Evolutionary conservation across 768 basidiomycete genomes (phyloP), one percentile per base, ranked within the genome.

Genomic region (Phlebiopsis flavidoalba): DNA sequence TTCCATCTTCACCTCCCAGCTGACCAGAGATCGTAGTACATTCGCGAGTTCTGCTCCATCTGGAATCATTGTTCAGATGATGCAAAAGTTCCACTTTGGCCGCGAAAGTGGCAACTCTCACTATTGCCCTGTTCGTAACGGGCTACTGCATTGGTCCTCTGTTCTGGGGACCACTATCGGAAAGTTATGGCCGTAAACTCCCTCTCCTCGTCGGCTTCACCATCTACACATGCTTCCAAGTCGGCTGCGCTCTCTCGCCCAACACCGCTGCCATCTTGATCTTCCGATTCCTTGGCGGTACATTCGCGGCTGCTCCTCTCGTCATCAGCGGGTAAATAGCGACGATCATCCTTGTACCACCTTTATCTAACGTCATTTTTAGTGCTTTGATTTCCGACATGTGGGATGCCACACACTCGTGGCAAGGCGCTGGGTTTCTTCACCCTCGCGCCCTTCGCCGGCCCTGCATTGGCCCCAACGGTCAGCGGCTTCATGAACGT

Each of bases 231-330:
- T 78, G 76, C 45, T 88, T 88, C 67, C 84, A 85, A 75, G 69
- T 88, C 26, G 89, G 81, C 31, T 79, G 79, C 43, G 88, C 89
- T 0, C 73, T 89, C 3, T 75, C 86, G 0, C 72, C 76, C 43
- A 90, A 88, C 70, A 83, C 83, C 1, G 78, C 76, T 7, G 81
- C 85, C 4, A 70, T 92, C n/a, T 76, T 93, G 12, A 66, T 87
- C 17, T 83, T 88, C 64, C 82, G 91, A 21, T 87, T 91, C 69
- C 69, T 91, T n/a, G 81, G 83, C 1, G 89, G 90, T 12, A 74
- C 76, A 1, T 90, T 88, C 64, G 88, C 88, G 19, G 81, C 86
- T 17, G 80, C 84, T 31, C 89, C 89, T 0, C 66, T 89, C 49
- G 81, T 88, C 6, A 89, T 89, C 72, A 80, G 83, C 59, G 88